A percentile compares a stretch with the other conserved stretches of the same genome.
phyloP scores from a whole-genome alignment of 768 basidiomycete genomes.

The Tubosaeta sp. region DNA sequence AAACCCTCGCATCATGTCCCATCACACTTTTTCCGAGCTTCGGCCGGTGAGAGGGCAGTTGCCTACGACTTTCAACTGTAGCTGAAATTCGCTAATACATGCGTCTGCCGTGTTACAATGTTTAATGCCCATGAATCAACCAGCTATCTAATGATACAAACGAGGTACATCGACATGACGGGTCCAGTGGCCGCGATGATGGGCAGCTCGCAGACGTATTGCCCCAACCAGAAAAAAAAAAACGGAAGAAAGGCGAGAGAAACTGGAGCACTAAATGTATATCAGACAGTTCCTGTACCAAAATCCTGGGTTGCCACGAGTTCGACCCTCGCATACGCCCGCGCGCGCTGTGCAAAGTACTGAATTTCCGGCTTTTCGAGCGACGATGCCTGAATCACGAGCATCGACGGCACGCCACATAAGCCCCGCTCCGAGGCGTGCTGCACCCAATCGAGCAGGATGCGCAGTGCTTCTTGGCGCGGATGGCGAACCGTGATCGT shows the following conservation, averaged over 20 bases:
- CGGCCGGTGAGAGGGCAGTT: too few relatives aligned
- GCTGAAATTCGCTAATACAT: background rate
- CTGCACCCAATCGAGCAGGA: slow-evolving; percentile 21
- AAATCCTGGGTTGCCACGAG: slow-evolving; percentile 3
- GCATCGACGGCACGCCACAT: slow-evolving; percentile 1
- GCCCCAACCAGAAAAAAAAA: too few relatives aligned
- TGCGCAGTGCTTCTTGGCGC: slow-evolving; percentile 17
- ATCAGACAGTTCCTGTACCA: background rate
- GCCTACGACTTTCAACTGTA: too few relatives aligned
- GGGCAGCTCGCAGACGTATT: background rate
- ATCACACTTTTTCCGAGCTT: too few relatives aligned
- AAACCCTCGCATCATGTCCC: too few relatives aligned
- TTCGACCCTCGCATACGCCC: slow-evolving; percentile 13
- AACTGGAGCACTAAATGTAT: too few relatives aligned
- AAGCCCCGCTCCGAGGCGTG: slow-evolving; percentile 9
- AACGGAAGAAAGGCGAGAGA: too few relatives aligned
- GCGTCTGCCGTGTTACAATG: background rate
- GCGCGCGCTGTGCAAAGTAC: slow-evolving; percentile 11
- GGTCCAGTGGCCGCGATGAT: background rate
- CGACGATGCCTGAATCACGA: slow-evolving; percentile 15
- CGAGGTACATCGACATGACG: background rate
- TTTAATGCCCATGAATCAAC: background rate
- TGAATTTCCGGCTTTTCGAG: slow-evolving; percentile 14
- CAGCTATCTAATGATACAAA: background rate
- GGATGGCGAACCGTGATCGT: slow-evolving; percentile 22